A percentile compares a stretch with the other conserved stretches of the same genome.
Evolutionary conservation across 345 rosid species (phyloP).

Genomic region (Eucalyptus grandis): DNA sequence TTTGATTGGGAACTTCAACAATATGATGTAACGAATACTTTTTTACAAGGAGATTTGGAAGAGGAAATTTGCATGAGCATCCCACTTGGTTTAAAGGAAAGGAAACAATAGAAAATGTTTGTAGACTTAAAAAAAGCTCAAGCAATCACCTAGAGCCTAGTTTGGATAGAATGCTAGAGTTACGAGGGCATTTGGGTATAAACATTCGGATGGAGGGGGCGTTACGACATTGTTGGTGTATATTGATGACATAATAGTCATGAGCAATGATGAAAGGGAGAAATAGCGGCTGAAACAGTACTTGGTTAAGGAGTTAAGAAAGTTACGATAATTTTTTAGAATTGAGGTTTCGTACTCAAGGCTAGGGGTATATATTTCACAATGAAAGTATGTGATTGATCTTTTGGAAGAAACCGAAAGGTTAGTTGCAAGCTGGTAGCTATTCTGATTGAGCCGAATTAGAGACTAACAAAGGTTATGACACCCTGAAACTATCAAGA

Average conservation of each 20-base stretch:
- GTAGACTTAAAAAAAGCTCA: background rate
- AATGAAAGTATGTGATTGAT: background rate
- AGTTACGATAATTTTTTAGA: background rate
- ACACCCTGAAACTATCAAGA: too few species aligned
- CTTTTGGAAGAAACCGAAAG: background rate
- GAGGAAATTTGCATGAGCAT: background rate
- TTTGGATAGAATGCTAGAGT: background rate
- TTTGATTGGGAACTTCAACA: background rate
- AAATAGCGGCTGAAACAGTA: background rate
- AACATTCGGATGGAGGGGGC: background rate
- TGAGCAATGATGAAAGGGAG: background rate
- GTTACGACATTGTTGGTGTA: background rate
- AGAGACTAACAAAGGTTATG: background rate
- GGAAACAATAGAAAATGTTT: background rate
- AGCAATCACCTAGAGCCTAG: background rate
- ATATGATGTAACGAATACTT: background rate
- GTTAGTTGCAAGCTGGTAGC: background rate
- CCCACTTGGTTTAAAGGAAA: background rate
- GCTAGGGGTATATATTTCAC: background rate
- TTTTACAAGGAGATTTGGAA: background rate
- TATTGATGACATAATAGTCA: background rate
- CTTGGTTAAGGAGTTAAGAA: background rate
- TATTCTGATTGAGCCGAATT: background rate
- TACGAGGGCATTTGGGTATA: background rate
- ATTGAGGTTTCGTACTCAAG: background rate